phyloP scores from a whole-genome alignment of 2,329 filamentous ascomycete genomes.

The Aspergillus latus region DNA sequence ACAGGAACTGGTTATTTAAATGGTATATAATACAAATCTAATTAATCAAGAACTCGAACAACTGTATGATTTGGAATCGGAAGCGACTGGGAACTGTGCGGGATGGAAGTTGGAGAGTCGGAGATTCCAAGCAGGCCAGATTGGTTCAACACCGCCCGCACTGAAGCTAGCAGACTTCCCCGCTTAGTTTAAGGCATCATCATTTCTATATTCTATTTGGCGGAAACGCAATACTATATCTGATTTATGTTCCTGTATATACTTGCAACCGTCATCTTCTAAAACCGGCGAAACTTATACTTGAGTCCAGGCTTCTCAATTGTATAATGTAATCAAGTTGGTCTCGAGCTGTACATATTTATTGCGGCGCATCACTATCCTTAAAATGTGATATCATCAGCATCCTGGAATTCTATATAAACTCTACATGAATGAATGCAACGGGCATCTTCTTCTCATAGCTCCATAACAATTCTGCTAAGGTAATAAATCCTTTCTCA shows the following conservation, averaged over 20 bases:
- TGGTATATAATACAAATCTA: conserved; percentile 7
- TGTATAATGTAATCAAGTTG: too few relatives aligned
- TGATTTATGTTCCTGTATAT: too few relatives aligned
- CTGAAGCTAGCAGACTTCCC: conserved; percentile 5
- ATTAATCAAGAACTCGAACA: not conserved
- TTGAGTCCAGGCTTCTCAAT: too few relatives aligned
- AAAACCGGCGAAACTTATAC: too few relatives aligned
- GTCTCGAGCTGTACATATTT: not conserved
- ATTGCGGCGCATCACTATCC: not conserved
- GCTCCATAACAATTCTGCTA: not conserved
- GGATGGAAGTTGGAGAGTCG: conserved; percentile 10
- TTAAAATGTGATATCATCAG: not conserved
- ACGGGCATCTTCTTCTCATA: not conserved
- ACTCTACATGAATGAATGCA: conserved; percentile 1
- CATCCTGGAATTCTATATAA: conserved; percentile 1
- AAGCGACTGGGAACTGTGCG: conserved; percentile 5
- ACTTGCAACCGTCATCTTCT: too few relatives aligned
- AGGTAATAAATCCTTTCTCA: not conserved
- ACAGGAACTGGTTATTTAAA: conserved; percentile 4
- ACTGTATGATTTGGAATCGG: not conserved
- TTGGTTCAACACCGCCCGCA: conserved; percentile 12
- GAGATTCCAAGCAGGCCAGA: conserved; percentile 15
- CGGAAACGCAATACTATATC: not conserved
- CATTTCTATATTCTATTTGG: not conserved
- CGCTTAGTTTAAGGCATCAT: conserved; percentile 2